These are phyloP conservation scores for Cladosporium austrohemisphaericum DNA, from an alignment of 2,329 filamentous ascomycete species.

Conservation along the genomic window DNA sequence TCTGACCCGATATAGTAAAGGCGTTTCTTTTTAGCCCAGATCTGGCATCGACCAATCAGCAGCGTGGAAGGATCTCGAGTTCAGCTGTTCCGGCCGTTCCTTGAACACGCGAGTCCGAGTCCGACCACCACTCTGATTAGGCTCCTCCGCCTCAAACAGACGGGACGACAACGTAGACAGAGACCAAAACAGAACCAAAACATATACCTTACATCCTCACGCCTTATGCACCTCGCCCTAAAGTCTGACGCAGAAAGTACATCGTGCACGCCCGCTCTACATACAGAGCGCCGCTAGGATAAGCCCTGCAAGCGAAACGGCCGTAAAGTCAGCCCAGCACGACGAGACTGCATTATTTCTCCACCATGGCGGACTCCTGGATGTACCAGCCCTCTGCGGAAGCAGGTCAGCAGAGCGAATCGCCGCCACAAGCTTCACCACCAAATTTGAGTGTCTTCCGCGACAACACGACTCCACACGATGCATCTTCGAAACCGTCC, in stretches of 20 bases:
- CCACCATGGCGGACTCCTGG: constrained; percentile 19
- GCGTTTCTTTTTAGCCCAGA: too few species aligned
- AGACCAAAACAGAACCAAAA: too few species aligned
- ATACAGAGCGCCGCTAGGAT: constrained; percentile 8
- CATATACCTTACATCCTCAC: background rate
- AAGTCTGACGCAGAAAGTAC: background rate
- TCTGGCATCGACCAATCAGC: too few species aligned
- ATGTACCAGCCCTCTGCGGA: constrained; percentile 15
- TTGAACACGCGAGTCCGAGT: too few species aligned
- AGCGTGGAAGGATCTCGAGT: too few species aligned
- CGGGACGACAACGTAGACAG: too few species aligned
- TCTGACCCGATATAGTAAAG: too few species aligned
- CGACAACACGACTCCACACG: constrained; percentile 12
- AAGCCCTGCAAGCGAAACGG: constrained; percentile 14
- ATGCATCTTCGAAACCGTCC: constrained; percentile 23
- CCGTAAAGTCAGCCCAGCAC: constrained; percentile 8
- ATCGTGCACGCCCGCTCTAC: constrained; percentile 1
- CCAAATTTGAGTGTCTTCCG: constrained; percentile 17
- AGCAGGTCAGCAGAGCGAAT: constrained; percentile 2
- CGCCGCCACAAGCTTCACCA: constrained; percentile 4
- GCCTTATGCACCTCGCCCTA: background rate
- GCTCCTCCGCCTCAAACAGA: too few species aligned
- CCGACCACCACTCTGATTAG: too few species aligned
- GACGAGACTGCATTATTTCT: background rate
- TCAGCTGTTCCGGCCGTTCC: too few species aligned